Evolutionary conservation across 768 basidiomycete species (phyloP), one percentile per base, ranked within the genome.

Genomic region (Russula sp.): DNA sequence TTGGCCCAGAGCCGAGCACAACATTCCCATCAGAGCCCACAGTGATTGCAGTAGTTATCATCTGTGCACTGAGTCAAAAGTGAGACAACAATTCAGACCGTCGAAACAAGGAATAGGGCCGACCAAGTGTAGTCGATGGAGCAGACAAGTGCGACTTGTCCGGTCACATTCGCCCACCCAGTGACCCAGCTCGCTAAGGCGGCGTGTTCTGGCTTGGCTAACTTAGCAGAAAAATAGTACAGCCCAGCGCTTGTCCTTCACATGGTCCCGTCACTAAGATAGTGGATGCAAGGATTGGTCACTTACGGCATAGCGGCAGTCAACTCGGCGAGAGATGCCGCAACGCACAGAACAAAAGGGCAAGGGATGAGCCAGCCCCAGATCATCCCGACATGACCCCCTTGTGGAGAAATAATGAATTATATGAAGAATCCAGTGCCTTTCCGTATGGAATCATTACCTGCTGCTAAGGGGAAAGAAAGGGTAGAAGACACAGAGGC

Each of bases 311-410:
- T 88, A 2, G 86, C 79, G 1, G 87, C 87, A 1, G 83, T 79
- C 38, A 89, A 66, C 68, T 89, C 87, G 4, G 87, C 87, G 78
- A 89, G 83, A n/a, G 81, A 85, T 16, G 84, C 76, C 4, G 87
- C 86, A 16, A 88, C 78, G 6, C 79, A 76, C 74, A 84, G 76
- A 32, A 88, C 87, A 63, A 88, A 88, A 49, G 84, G 73, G 65
- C 77, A 79, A 7, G 87, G 87, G 65, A 88, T 85, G 32, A 88
- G 73, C 87, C 87, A 89, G 41, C 87, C 87, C 75, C 83, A 88
- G 20, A 88, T 80, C 79, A 89, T 83, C 16, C 87, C 87, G 25
- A 87, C 85, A 72, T 89, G 87, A 3, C 87, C 87, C 57, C 87
- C 87, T 83, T 54, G 11, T 7, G 0, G 35, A 48, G 32, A 57